These are phyloP conservation scores for Podospora didyma DNA, from an alignment of 495 filamentous ascomycete species.

Conservation along the genomic window DNA sequence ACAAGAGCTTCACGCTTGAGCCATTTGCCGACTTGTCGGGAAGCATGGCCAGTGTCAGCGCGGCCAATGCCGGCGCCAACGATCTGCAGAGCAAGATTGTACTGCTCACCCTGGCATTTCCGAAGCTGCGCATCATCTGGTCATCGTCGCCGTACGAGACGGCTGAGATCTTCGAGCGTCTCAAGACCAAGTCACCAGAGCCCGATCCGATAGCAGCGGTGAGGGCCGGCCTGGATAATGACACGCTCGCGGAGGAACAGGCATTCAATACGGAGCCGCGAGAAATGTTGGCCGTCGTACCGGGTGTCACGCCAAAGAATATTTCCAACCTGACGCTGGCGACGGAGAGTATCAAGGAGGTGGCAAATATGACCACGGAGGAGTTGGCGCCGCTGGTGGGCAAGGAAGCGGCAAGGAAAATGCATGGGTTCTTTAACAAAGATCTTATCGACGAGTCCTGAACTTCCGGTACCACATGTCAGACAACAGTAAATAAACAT, in stretches of 20 bases:
- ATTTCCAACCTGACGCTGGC: slow-evolving; percentile 65
- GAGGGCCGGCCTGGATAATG: slow-evolving; percentile 70
- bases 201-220: slow-evolving; percentile 88
- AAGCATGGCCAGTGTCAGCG: slow-evolving; percentile 51
- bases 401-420: slow-evolving; percentile 71
- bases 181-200: slow-evolving; percentile 84
- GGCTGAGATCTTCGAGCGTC: slow-evolving; percentile 89
- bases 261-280: slow-evolving; percentile 60
- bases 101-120: slow-evolving; percentile 88
- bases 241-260: slow-evolving; percentile 49
- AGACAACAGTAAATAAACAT: too few relatives aligned
- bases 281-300: slow-evolving; percentile 85
- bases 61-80: slow-evolving; percentile 50
- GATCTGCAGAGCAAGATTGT: slow-evolving; percentile 92
- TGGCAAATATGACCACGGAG: slow-evolving; percentile 80
- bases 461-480: too few relatives aligned
- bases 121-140: slow-evolving; percentile 87
- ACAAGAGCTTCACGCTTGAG: slow-evolving; percentile 95
- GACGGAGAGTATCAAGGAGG: slow-evolving; percentile 70
- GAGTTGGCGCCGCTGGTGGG: slow-evolving; percentile 73
- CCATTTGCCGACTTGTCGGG: slow-evolving; percentile 79
- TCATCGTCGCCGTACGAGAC: slow-evolving; percentile 91
- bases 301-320: slow-evolving; percentile 79
- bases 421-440: slow-evolving; percentile 78
- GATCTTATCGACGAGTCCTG: slow-evolving; percentile 55